Evolutionary conservation across 2,329 filamentous ascomycete genomes (phyloP), one percentile per base, ranked within the genome.

Genomic region (Phialemonium atrogriseum): DNA sequence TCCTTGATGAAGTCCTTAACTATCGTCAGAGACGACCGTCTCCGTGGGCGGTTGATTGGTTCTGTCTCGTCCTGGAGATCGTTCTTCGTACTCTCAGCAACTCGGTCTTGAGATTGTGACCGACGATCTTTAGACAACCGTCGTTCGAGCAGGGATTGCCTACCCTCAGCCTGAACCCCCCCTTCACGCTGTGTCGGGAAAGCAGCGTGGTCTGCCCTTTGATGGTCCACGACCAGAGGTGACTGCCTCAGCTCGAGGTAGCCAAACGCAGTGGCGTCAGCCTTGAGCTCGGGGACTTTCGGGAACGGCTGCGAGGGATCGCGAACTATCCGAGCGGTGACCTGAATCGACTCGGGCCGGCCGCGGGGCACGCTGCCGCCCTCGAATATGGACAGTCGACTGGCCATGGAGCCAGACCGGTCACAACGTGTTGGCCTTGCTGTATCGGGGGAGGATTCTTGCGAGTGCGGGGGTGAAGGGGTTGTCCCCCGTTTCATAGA

Each of bases 251-350:
- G 52, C 12, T 77, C 68, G 23, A 72, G 40, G 5, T 63, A 60
- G 22, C 49, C 52, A 38, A 60, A 67, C 12, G 74, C 70, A 3
- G 50, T 53, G 12, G 50, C 47, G 30, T 66, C 63, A 22, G 51
- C 56, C 3, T 54, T 55, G 3, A 52, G 44, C 12, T 71, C 67
- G 2, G 60, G 48, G 13, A 52, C 51, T 36, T 53, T 59, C 5
- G 57, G 53, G 24, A 59, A 57, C 13, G 52, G 52, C 20, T 70
- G 62, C 13, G 51, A 54, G 9, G 70, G 63, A 42, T 83, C 81
- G 28, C 85, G 77, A 22, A 94, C 64, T 40, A 94, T 94, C 31
- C 80, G 77, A 29, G 88, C 84, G 12, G 83, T 91, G 9, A 94
- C 87, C 27, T 87, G 88, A n/a, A 94, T 76, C 1, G 85, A 88